Base-by-base conservation (phyloP, 2,329 filamentous ascomycete species). In the Coniochaeta sp. region DNA sequence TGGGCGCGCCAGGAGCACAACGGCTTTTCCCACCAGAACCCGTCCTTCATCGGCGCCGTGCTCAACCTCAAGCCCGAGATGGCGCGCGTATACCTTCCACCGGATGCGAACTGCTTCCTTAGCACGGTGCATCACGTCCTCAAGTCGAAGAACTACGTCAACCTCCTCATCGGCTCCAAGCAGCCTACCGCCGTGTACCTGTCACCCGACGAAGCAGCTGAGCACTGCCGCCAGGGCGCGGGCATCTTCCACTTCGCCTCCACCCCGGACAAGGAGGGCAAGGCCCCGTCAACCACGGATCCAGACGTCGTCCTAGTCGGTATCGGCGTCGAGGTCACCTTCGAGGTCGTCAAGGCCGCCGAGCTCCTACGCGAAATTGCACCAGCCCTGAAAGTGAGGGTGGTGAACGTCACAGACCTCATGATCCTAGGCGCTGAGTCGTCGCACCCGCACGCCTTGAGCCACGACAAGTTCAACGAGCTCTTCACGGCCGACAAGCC, bases 1-100 rank as follows among this genome's bases (percentile, higher is more conserved):
- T 86, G 81, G 82, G 75, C 82, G 0, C 65, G 83, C 3, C 83
- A 87, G 64, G 83, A 87, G 58, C 83, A 87, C 62, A 87, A 86
- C 54, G 82, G 84, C 3, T 86, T 85, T 64, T 84, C 81, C 0
- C 82, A 86, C 58, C 82, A 86, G 62, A 85, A 86, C 54, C 83
- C 83, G 7, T 83, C 79, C 0, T 86, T 87, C 60, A 86, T 86
- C 54, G 81, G 82, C 1, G 77, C 82, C 0, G 80, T 87, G 0
- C 67, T 86, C 13, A 86, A 86, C 53, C 63, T 85, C 42, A 86
- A 86, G 62, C 73, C 83, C 1, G 69, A 70, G 3, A 76, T 77
- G 1, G 82, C 82, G 0, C 68, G 82, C 1, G 79, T 87, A 2
- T 87, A 86, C 58, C 67, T 87, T 1, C 83, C 84, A 1, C 83